Evolutionary conservation across 2,329 filamentous ascomycete species (phyloP), one percentile per base, ranked within the genome.

Genomic region (Trichoderma simmonsii): DNA sequence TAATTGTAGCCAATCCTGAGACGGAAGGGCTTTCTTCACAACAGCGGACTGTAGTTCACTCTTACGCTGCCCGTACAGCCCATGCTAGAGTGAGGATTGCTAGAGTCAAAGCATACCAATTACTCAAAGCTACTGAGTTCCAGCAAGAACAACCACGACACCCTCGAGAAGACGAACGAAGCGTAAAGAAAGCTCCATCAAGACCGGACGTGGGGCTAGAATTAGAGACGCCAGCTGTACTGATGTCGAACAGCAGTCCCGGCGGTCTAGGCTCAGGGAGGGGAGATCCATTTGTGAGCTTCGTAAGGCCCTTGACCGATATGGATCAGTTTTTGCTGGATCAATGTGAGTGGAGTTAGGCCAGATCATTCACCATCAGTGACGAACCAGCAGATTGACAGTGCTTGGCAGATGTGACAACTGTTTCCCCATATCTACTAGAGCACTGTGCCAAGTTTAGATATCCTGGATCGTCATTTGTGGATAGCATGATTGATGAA

Each of bases 201-300:
- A 21, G 43, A 21, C 1, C 2, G n/a, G n/a, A 3, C 5, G 43
- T 51, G 18, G n/a, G 15, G n/a, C 43, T 51, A 21, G 43, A 51
- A 0, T 12, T 3, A 9, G n/a, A 21, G n/a, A 6, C 2, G 0
- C 8, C n/a, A 0, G 43, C n/a, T n/a, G 43, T 51, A 3, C 2
- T 21, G 4, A 51, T 51, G 9, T 21, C 43, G 43, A 51, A 51
- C 18, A 51, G 43, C 2, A 1, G 9, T 51, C 43, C 9, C 1
- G 43, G n/a, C 4, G 43, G 43, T n/a, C n/a, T 12, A 21, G 43
- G n/a, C 3, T 51, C 43, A 21, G 43, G 43, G n/a, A 51, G 43
- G 4, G n/a, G 43, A 51, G 43, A 51, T 4, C 43, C 43, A 5
- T 51, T 51, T 51, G n/a, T 6, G 43, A 51, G 43, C 43, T 51